Evolutionary conservation across 2,329 filamentous ascomycete genomes (phyloP).

Genomic region (Venturia nashicola): DNA sequence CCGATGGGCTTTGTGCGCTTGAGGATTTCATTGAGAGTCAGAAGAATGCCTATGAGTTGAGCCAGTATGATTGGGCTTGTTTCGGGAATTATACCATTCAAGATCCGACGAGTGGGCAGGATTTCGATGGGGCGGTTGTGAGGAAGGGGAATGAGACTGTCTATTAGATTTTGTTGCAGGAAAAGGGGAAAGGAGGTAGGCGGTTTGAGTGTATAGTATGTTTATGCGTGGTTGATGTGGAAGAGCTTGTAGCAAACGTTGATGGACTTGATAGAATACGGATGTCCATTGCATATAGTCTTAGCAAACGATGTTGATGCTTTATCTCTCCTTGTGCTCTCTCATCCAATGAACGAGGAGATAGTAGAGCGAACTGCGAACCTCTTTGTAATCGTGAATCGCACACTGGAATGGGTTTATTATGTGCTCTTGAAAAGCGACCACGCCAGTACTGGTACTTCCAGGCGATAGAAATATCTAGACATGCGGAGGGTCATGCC

Average conservation of each 20-base stretch:
- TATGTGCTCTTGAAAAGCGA: too few relatives aligned
- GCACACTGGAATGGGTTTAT: too few relatives aligned
- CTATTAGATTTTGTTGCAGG: background rate
- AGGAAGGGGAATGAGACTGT: background rate
- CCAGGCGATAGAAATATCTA: too few relatives aligned
- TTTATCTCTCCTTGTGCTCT: too few relatives aligned
- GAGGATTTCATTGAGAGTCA: constrained; percentile 31
- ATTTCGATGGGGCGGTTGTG: constrained; percentile 32
- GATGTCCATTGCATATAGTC: background rate
- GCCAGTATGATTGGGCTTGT: constrained; percentile 37
- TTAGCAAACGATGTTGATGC: background rate
- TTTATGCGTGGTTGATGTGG: background rate
- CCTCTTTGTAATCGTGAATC: too few relatives aligned
- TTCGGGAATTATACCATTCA: constrained; percentile 35
- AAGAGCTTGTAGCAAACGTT: background rate
- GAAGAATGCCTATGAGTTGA: constrained; percentile 23
- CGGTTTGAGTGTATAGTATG: background rate
- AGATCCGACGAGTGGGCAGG: constrained; percentile 24
- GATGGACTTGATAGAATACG: background rate
- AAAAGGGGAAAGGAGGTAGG: too few relatives aligned
- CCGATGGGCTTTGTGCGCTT: constrained; percentile 35
- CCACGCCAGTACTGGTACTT: too few relatives aligned
- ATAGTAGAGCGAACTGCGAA: too few relatives aligned
- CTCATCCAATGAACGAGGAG: too few relatives aligned
- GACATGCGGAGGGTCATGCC: too few relatives aligned